Evolutionary conservation across 768 basidiomycete species (phyloP).

Genomic region (Mycena chlorophos): DNA sequence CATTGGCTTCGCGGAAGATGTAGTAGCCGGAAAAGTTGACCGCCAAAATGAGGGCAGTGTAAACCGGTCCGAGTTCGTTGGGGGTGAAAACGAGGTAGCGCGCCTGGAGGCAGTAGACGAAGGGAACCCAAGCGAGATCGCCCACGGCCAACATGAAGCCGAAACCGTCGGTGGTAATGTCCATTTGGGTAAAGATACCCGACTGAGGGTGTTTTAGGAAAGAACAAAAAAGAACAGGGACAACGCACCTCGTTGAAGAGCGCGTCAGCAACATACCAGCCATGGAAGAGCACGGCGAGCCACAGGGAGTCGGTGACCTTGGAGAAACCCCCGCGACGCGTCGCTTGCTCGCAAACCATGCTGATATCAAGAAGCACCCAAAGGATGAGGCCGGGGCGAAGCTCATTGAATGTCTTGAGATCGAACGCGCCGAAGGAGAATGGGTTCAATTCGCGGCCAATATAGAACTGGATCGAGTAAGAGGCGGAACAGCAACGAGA

Average conservation of each 20-base stretch:
- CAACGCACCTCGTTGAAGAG: constrained; percentile 82
- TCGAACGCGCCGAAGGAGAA: constrained; percentile 64
- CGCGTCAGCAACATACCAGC: constrained; percentile 82
- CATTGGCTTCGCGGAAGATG: constrained; percentile 87
- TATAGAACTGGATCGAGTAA: constrained; percentile 67
- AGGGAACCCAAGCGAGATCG: constrained; percentile 92
- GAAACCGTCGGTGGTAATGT: constrained; percentile 96
- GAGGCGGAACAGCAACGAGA: background rate
- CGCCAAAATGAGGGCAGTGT: constrained; percentile 56
- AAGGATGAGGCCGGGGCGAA: constrained; percentile 86
- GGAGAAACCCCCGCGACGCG: constrained; percentile 66
- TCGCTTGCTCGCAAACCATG: constrained; percentile 89
- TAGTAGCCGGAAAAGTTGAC: constrained; percentile 78
- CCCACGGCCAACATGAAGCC: constrained; percentile 98
- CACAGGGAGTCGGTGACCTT: constrained; percentile 88
- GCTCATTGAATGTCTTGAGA: constrained; percentile 76
- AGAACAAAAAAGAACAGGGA: background rate
- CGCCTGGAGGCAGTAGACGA: constrained; percentile 90
- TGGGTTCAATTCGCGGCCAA: constrained; percentile 94
- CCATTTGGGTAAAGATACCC: constrained; percentile 92
- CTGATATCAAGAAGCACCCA: constrained; percentile 91
- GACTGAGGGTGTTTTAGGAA: constrained; percentile 46
- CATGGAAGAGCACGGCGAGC: constrained; percentile 83
- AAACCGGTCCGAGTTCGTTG: constrained; percentile 68
- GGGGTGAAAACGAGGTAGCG: constrained; percentile 92